Conservation (phyloP, 331 rosid species). For the Pyrus hybrid region DNA sequence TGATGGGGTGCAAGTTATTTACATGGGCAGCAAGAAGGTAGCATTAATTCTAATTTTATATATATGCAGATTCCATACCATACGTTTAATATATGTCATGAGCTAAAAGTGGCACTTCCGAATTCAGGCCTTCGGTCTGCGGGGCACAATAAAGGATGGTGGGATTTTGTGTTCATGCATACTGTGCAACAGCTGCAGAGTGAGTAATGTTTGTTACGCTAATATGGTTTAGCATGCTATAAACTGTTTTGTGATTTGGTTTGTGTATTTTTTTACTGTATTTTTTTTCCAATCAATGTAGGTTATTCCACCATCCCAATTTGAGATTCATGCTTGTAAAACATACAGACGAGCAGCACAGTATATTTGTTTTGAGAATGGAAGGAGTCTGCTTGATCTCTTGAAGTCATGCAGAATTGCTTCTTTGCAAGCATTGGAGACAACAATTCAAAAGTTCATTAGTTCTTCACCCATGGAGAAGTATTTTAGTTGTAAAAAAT, state of each 20-base stretch:
- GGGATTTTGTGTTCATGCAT: constrained; percentile 87
- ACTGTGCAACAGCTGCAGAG: constrained; percentile 66
- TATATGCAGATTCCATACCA: neutral
- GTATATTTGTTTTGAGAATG: constrained; percentile 89
- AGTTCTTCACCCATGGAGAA: constrained; percentile 58
- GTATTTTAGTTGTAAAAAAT: constrained; percentile 60
- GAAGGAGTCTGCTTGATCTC: constrained; percentile 81
- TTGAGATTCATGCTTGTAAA: constrained; percentile 93
- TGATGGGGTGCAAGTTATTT: constrained; percentile 74
- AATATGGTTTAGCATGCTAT: neutral
- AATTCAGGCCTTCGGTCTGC: constrained; percentile 66
- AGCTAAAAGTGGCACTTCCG: constrained; percentile 8
- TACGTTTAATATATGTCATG: neutral
- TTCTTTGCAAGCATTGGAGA: constrained; percentile 61
- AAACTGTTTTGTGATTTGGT: neutral
- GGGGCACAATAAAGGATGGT: constrained; percentile 70
- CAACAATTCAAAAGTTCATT: constrained; percentile 58
- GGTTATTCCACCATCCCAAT: constrained; percentile 89
- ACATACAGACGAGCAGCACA: constrained; percentile 80
- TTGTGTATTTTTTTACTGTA: neutral
- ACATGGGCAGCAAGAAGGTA: constrained; percentile 82
- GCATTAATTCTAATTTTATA: constrained; percentile 1
- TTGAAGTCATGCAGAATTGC: constrained; percentile 60
- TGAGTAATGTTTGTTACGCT: constrained; percentile 29
- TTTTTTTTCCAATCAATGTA: constrained; percentile 1